Evolutionary conservation across 2,329 filamentous ascomycete genomes (phyloP), one percentile per base, ranked within the genome.

Genomic region (Fusarium sp.): DNA sequence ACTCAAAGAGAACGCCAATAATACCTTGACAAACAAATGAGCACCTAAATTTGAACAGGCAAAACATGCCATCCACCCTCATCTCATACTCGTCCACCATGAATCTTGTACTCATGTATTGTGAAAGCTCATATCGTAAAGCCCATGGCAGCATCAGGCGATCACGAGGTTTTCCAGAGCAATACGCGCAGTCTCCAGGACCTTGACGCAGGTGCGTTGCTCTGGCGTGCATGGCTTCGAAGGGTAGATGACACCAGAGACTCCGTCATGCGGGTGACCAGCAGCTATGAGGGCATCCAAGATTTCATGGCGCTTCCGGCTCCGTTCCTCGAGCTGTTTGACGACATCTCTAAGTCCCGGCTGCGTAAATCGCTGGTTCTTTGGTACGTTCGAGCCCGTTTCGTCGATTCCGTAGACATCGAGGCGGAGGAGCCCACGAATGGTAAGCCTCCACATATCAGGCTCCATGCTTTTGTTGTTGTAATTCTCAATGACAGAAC

Each of bases 151-250:
- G 30, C 35, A 15, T 56, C 64, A 90, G 20, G 87, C 83, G 80
- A 92, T 91, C 14, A 89, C 82, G 27, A 92, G 80, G 32, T 84
- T 85, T 33, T 90, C 87, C 61, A 91, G 83, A 3, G 89, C 87
- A 52, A 83, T 75, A 68, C 87, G 86, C 6, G 90, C 89, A 35
- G 90, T 85, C 33, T 88, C 85, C 20, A 92, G 84, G 37, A 91
- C 85, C 66, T 82, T 83, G 70, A 87, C 78, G 69, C 89, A 92
- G 27, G 83, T 80, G 15, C 83, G 79, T 30, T 84, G 77, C 58
- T 82, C 80, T 11, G 77, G 79, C 25, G 84, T 70, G 68, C 79
- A 71, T 22, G 80, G 67, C 40, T 76, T 68, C 7, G 59, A 54
- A 14, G 77, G 66, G 47, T 79, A 73, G 12, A 77, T 76, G 60